Evolutionary conservation across 2,329 filamentous ascomycete species (phyloP), one percentile per base, ranked within the genome.

Genomic region (Monosporascus sp.): DNA sequence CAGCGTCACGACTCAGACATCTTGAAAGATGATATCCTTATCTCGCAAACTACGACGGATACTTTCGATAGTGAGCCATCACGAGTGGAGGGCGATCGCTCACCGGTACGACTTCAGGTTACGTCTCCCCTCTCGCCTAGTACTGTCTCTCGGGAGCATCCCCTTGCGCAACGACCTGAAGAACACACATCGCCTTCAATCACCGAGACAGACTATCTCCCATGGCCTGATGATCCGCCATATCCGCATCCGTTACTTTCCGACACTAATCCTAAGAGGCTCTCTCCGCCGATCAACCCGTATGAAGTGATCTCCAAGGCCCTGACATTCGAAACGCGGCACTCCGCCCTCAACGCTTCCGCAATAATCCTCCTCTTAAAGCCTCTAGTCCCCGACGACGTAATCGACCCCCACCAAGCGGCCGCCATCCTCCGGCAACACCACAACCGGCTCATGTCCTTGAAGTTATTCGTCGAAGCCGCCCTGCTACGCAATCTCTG

Each of bases 401-500:
- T 83, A 18, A 80, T 86, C 37, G 81, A 85, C 59, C 61, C 70
- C 11, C 69, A 80, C 54, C 81, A 82, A 57, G 81, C 82, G 2
- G 69, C 71, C 5, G 79, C 79, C 14, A 77, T 86, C 25, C 66
- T 86, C 1, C 74, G 78, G 8, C 81, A 85, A 54, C 81, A 85
- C 50, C 82, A 86, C 59, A 68, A 72, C 5, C 80, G 83, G 0
- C 76, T 86, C 1, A 81, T 79, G 72, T 72, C 71, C 49, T 81
- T 85, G 76, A 71, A 74, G 24, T 73, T 84, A 37, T 85, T 85
- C 60, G 72, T 80, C 22, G 81, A 85, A 60, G 83, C 83, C 0
- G 74, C 83, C 0, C 72, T 84, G 0, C 70, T 86, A 17, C 80
- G 83, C 2, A 86, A 86, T 48, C 66, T 86, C 8, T 84, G 80